Evolutionary conservation across 1,284 basidiomycete genomes (phyloP).

Genomic region (Apiotrichum akiyoshidainum): DNA sequence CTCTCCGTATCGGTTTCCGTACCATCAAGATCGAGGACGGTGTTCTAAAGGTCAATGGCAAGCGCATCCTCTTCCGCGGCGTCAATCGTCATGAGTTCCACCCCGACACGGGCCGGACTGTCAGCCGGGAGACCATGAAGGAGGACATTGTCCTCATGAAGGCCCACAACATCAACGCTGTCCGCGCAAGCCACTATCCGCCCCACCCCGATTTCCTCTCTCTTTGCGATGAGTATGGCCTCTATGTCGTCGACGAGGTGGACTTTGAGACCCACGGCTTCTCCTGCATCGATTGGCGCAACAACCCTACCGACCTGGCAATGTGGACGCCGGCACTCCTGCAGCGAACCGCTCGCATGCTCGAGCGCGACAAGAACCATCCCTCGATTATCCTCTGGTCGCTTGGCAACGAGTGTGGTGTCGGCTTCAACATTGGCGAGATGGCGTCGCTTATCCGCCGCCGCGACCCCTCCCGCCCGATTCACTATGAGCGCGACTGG

Average conservation of each 20-base stretch:
- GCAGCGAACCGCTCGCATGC: conserved; percentile 20
- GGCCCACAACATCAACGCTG: conserved; percentile 30
- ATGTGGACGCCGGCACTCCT: conserved; percentile 20
- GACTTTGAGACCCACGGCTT: conserved; percentile 35
- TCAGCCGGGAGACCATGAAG: conserved; percentile 22
- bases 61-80: conserved; percentile 24
- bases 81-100: conserved; percentile 35
- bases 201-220: conserved; percentile 27
- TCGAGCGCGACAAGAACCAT: conserved; percentile 35
- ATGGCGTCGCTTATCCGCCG: conserved; percentile 23
- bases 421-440: conserved; percentile 22
- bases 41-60: conserved; percentile 27
- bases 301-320: conserved; percentile 16
- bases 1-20: conserved; percentile 27
- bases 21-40: conserved; percentile 20
- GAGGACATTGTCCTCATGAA: conserved; percentile 30
- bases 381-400: conserved; percentile 29
- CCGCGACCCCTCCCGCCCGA: conserved; percentile 23
- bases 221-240: conserved; percentile 31
- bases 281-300: conserved; percentile 14
- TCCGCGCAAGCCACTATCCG: conserved; percentile 27
- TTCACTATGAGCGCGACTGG: conserved; percentile 30
- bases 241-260: conserved; percentile 31
- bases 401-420: conserved; percentile 28
- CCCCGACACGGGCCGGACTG: conserved; percentile 20